These are phyloP conservation scores for Clitoria ternatea DNA, from an alignment of 306 rosid genomes.

Conservation along the genomic window DNA sequence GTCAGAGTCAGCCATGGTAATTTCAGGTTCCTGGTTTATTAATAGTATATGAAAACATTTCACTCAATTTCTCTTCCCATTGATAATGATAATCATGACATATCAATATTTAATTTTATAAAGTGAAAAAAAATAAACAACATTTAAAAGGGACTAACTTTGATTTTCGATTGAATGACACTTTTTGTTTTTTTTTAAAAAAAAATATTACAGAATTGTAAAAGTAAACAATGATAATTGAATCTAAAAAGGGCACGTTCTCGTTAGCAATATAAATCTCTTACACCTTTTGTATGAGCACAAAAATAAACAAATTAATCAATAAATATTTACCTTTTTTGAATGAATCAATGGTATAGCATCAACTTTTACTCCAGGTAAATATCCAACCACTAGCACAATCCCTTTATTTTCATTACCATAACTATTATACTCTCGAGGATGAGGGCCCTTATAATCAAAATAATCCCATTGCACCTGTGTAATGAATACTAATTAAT, in stretches of 20 bases:
- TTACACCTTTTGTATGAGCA: no score
- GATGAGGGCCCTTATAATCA: not conserved
- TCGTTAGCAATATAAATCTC: no score
- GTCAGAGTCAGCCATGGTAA: slow-evolving; percentile 22
- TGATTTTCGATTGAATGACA: no score
- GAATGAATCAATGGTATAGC: slow-evolving; percentile 9
- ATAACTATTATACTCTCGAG: not conserved
- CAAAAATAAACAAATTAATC: not conserved
- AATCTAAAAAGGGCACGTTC: no score
- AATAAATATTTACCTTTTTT: not conserved
- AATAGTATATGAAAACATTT: not conserved
- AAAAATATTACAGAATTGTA: not conserved
- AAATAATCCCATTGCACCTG: slow-evolving; percentile 29
- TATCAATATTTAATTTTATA: no score
- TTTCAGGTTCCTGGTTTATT: slow-evolving; percentile 16
- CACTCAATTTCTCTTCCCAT: not conserved
- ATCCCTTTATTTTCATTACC: slow-evolving; percentile 3
- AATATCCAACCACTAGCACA: slow-evolving; percentile 23
- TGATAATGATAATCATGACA: no score
- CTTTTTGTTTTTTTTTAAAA: no score
- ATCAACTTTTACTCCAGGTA: slow-evolving; percentile 30
- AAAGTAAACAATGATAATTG: no score
- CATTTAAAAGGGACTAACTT: no score
- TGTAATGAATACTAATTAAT: not conserved
- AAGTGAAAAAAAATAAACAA: not conserved